Percentiles rank a stretch among this genome's conserved stretches.
Conservation (phyloP, 805 yeast genomes). For the Wickerhamiella musiphila region DNA sequence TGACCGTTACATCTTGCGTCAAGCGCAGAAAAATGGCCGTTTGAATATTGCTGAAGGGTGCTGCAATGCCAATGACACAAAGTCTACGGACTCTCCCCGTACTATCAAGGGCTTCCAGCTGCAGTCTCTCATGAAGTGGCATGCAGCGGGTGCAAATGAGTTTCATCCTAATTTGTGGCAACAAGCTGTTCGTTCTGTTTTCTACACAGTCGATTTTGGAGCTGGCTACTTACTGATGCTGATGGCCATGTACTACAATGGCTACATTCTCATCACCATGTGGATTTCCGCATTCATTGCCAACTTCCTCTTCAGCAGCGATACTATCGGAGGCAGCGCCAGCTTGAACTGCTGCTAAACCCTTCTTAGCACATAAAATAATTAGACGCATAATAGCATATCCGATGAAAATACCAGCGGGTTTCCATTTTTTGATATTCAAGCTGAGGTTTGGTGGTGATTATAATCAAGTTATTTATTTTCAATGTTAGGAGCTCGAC, state of each 20-base stretch:
- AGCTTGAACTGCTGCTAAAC: background rate
- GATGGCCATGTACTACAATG: constrained; percentile 60
- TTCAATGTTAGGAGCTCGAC: too few relatives aligned
- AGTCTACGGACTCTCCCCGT: background rate
- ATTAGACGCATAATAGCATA: too few relatives aligned
- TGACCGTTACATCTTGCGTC: constrained; percentile 17
- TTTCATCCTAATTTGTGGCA: constrained; percentile 29
- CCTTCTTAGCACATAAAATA: too few relatives aligned
- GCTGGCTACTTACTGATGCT: constrained; percentile 50
- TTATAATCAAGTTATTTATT: too few relatives aligned
- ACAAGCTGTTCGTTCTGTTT: constrained; percentile 31
- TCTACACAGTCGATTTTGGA: constrained; percentile 46
- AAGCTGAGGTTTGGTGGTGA: too few relatives aligned
- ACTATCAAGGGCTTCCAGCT: background rate
- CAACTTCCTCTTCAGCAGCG: constrained; percentile 34
- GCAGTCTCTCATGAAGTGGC: background rate
- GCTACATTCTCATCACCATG: constrained; percentile 46
- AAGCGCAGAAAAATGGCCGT: constrained; percentile 7
- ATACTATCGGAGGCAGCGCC: constrained; percentile 21
- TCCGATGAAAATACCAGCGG: too few relatives aligned
- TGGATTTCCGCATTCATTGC: constrained; percentile 46
- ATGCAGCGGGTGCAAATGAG: background rate
- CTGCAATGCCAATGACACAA: background rate
- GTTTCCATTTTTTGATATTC: too few relatives aligned
- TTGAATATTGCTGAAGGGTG: constrained; percentile 6